Base-by-base conservation (phyloP, 2,329 filamentous ascomycete species). In the Lachnellula occidentalis region DNA sequence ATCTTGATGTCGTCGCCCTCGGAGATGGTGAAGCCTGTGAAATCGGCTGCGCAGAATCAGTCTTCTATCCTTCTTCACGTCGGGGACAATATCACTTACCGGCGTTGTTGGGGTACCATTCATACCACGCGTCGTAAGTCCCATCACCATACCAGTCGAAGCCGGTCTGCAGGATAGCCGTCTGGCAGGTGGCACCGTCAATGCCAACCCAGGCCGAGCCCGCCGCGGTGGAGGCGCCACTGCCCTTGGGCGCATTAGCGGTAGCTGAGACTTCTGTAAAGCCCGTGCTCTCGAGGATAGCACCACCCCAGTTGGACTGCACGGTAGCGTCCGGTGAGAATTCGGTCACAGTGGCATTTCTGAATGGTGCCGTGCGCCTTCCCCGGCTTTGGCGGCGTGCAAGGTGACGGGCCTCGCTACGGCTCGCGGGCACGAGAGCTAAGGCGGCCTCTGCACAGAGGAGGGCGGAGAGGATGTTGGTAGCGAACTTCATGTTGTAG, bases 191-290 rank as follows among this genome's bases (percentile, higher is more conserved):
- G 61, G 81, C 77, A 14, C 80, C 80, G 55, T 83, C 80, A 55
- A 83, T 82, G 24, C 80, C 80, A 9, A 83, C 78, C 80, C 78
- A 82, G n/a, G 77, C 78, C 9, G 41, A 15, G 36, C 36, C 36
- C 14, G 14, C 36, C 12, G 37, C 36, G 34, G 24, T 52, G n/a
- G 67, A 71, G 9, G 27, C 11, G 27, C 27, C 27, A 31, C 27
- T 31, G 6, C 14, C 36, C 14, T 15, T 39, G 5, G 36, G 36
- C 15, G n/a, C 17, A 17, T 15, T 39, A 39, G 36, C 36, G 15
- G n/a, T 39, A 17, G 15, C 36, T n/a, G 36, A n/a, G 15, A 39
- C 36, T 2, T 39, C 15, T 15, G 36, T 39, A 15, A 39, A 6
- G n/a, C 17, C 36, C 36, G 36, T 7, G 36, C 15, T n/a, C 15